Evolutionary conservation across 1,284 basidiomycete species (phyloP).

Genomic region (Xanthoconium separans): DNA sequence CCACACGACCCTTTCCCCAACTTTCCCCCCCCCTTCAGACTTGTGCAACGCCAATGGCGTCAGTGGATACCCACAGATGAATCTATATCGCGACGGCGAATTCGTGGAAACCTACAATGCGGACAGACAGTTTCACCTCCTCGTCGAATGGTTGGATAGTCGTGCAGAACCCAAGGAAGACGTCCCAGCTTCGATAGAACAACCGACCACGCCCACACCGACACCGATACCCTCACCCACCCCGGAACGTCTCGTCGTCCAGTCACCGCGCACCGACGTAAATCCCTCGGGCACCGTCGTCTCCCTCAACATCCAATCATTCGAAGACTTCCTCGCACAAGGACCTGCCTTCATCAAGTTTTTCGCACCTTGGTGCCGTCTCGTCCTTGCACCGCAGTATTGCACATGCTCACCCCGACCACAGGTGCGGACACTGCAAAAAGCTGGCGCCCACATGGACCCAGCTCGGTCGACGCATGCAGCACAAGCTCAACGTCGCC

Average conservation of each 20-base stretch:
- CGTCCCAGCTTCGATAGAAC: constrained; percentile 1
- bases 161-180: constrained; percentile 29
- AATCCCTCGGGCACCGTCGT: constrained; percentile 69
- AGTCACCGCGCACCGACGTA: constrained; percentile 24
- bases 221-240: constrained; percentile 6
- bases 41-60: constrained; percentile 73
- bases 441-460: constrained; percentile 81
- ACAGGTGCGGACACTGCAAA: constrained; percentile 88
- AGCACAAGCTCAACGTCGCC: constrained; percentile 70
- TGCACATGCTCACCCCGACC: neutral
- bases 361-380: constrained; percentile 78
- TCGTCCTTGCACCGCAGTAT: neutral
- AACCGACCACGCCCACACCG: neutral
- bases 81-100: constrained; percentile 71
- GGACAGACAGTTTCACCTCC: constrained; percentile 47
- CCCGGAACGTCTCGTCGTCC: constrained; percentile 12
- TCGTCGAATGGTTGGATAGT: constrained; percentile 50
- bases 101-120: constrained; percentile 59
- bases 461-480: constrained; percentile 67
- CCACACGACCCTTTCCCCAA: neutral
- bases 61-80: constrained; percentile 77
- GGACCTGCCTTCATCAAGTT: constrained; percentile 86
- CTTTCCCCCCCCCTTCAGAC: constrained; percentile 47
- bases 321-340: constrained; percentile 49
- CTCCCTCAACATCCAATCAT: constrained; percentile 50